Evolutionary conservation across 192 early-diverging fungal genomes (phyloP).

Genomic region (Coemansia sp.): DNA sequence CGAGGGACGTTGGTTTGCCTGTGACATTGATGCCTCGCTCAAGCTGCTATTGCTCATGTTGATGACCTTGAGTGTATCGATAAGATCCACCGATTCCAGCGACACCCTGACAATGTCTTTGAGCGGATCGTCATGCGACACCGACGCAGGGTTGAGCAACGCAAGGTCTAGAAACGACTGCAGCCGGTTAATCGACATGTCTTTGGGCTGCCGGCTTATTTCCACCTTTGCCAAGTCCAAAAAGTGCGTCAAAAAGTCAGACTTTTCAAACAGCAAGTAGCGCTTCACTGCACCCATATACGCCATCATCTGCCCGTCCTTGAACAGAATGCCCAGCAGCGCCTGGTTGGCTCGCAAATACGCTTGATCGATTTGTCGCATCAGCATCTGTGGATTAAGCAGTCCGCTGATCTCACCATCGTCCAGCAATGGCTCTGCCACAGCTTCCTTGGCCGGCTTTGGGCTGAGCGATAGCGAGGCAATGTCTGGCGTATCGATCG

Average conservation of each 20-base stretch:
- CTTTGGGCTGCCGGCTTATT: constrained; percentile 48
- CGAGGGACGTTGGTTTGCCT: neutral
- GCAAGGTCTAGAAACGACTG: constrained; percentile 85
- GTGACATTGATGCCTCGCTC: constrained; percentile 1
- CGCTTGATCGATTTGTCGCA: constrained; percentile 76
- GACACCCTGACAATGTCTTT: constrained; percentile 85
- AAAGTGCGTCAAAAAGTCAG: constrained; percentile 93
- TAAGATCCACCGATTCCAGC: constrained; percentile 66
- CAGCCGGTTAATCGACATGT: constrained; percentile 66
- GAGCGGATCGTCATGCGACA: constrained; percentile 72
- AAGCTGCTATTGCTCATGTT: constrained; percentile 5
- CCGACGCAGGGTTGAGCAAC: constrained; percentile 81
- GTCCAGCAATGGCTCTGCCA: constrained; percentile 2
- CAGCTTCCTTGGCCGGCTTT: neutral
- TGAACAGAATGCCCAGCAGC: constrained; percentile 74
- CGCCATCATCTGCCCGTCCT: constrained; percentile 72
- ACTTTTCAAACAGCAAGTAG: constrained; percentile 89
- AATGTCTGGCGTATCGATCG: constrained; percentile 14
- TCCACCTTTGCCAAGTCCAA: constrained; percentile 76
- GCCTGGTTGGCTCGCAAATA: constrained; percentile 87
- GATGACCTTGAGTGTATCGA: constrained; percentile 43
- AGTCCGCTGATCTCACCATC: constrained; percentile 20
- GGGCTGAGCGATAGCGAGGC: neutral
- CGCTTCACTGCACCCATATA: constrained; percentile 86
- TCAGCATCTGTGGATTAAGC: constrained; percentile 41